Evolutionary conservation across 139 green algal species (phyloP).

Genomic region (Parachlorella kessleri): DNA sequence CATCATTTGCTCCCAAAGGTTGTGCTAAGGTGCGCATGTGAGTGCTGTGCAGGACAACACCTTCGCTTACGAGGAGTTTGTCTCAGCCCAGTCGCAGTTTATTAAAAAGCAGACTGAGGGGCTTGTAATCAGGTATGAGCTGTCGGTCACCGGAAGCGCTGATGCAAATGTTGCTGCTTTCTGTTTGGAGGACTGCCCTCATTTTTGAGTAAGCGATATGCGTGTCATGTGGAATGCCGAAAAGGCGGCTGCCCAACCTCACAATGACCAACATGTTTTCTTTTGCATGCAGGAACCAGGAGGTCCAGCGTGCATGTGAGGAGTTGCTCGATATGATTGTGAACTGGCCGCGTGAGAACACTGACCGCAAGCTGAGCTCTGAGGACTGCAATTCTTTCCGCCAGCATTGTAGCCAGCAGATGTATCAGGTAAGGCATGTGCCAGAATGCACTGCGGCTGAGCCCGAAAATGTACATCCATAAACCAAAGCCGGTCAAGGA

Average conservation of each 20-base stretch:
- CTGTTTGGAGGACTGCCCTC: too few relatives aligned
- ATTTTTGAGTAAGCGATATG: too few relatives aligned
- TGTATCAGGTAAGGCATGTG: slow-evolving; percentile 71
- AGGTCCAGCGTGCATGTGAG: slow-evolving; percentile 70
- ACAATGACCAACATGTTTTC: too few relatives aligned
- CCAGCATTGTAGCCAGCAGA: slow-evolving; percentile 76
- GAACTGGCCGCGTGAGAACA: slow-evolving; percentile 78
- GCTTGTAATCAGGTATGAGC: slow-evolving; percentile 71
- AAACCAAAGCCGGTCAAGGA: too few relatives aligned
- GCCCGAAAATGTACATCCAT: too few relatives aligned
- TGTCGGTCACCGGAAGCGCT: too few relatives aligned
- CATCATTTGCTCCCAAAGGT: too few relatives aligned
- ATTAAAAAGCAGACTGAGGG: slow-evolving; percentile 48
- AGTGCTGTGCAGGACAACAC: slow-evolving; percentile 51
- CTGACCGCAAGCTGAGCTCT: slow-evolving; percentile 48
- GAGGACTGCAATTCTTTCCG: slow-evolving; percentile 57
- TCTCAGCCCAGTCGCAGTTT: slow-evolving; percentile 67
- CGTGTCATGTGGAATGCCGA: too few relatives aligned
- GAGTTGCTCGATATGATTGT: slow-evolving; percentile 72
- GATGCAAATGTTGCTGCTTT: too few relatives aligned
- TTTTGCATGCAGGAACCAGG: slow-evolving; percentile 35
- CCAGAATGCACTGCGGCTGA: too few relatives aligned
- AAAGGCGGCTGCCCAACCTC: too few relatives aligned
- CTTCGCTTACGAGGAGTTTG: slow-evolving; percentile 92
- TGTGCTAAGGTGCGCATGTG: too few relatives aligned